phyloP scores from a whole-genome alignment of 768 basidiomycete genomes.

The Lactifluus pinguis region DNA sequence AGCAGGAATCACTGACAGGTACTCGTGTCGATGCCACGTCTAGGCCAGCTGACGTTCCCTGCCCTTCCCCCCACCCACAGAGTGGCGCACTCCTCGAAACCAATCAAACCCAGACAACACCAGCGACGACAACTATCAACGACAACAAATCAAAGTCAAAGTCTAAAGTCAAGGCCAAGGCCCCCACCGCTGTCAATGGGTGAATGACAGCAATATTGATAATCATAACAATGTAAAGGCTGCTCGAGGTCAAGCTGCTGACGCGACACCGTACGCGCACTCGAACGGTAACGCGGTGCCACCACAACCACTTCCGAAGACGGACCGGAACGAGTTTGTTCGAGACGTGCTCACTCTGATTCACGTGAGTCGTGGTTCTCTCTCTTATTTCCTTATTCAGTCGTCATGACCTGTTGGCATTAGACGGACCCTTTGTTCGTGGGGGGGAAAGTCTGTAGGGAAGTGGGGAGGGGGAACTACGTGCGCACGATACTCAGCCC shows the following conservation, averaged over 20 bases:
- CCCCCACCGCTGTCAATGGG: background rate
- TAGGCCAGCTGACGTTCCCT: background rate
- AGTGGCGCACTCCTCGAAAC: background rate
- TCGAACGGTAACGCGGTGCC: slow-evolving; percentile 4
- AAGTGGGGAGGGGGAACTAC: slow-evolving; percentile 30
- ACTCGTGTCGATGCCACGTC: background rate
- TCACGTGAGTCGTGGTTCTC: slow-evolving; percentile 19
- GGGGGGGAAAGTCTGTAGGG: slow-evolving; percentile 40
- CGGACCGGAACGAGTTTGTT: slow-evolving; percentile 37
- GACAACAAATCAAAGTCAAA: background rate
- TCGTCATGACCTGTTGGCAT: background rate
- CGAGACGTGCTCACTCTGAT: slow-evolving; percentile 66
- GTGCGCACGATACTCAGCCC: background rate
- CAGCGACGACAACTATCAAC: background rate
- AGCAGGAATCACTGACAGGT: too few relatives aligned
- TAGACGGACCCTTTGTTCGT: slow-evolving; percentile 62
- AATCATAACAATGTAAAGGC: background rate
- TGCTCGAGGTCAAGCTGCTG: background rate
- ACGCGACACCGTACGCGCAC: background rate
- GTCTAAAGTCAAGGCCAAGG: slow-evolving; percentile 8
- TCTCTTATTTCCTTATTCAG: background rate
- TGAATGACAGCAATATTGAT: too few relatives aligned
- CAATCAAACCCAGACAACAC: background rate
- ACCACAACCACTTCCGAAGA: background rate
- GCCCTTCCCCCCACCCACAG: background rate